A percentile compares a stretch with the other conserved stretches of the same genome.
Evolutionary conservation across 495 filamentous ascomycete genomes (phyloP).

Genomic region (Cercophora sp.): DNA sequence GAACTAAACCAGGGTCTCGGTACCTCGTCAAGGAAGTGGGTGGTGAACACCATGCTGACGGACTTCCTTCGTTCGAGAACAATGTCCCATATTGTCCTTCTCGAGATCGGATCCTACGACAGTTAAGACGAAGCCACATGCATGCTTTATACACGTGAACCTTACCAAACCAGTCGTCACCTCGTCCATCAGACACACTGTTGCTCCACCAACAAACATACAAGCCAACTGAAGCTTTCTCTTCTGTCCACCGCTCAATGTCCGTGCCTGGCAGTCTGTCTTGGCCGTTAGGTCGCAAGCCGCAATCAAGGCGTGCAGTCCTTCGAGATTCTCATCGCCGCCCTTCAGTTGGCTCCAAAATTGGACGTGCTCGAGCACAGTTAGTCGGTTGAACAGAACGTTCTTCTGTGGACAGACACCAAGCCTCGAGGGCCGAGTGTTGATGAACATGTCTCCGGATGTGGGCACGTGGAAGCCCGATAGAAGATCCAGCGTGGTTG

Average conservation of each 20-base stretch:
- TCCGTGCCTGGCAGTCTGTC: conserved; percentile 53
- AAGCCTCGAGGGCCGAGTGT: conserved; percentile 33
- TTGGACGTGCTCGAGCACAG: conserved; percentile 69
- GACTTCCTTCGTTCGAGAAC: conserved; percentile 67
- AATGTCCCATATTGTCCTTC: conserved; percentile 83
- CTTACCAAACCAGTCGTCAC: conserved; percentile 62
- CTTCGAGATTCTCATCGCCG: conserved; percentile 43
- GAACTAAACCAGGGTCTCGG: too few species aligned
- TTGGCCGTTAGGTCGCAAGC: conserved; percentile 68
- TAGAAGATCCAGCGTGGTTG: conserved; percentile 76
- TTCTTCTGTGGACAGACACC: conserved; percentile 80
- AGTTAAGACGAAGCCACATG: too few species aligned
- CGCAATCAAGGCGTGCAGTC: conserved; percentile 54
- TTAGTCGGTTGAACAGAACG: conserved; percentile 75
- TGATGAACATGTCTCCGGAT: conserved; percentile 61
- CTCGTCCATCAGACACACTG: conserved; percentile 79
- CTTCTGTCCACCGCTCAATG: conserved; percentile 79
- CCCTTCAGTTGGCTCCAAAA: conserved; percentile 72
- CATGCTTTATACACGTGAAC: too few species aligned
- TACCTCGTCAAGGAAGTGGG: conserved; percentile 78
- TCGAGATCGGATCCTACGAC: conserved; percentile 68
- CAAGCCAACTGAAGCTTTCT: conserved; percentile 80
- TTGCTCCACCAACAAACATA: conserved; percentile 79
- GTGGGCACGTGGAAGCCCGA: conserved; percentile 66
- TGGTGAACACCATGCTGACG: conserved; percentile 76